These are phyloP conservation scores for Artemisia argyi DNA, from an alignment of 129 eudicot species.

Conservation along the genomic window DNA sequence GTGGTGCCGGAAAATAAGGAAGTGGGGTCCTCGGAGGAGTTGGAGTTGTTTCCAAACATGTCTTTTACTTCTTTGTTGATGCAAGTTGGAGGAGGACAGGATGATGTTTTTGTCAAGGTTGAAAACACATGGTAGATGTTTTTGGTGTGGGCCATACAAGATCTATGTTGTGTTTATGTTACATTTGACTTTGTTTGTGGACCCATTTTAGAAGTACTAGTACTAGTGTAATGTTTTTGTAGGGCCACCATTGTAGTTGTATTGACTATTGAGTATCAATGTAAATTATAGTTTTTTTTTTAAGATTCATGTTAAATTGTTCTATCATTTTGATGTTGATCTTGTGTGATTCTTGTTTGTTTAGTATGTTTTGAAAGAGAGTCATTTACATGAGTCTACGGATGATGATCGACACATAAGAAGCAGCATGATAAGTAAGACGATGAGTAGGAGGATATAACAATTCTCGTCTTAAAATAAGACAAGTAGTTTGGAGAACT, in stretches of 20 bases:
- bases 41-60: constrained; percentile 44
- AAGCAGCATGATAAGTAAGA: too few species aligned
- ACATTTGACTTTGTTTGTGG: constrained; percentile 23
- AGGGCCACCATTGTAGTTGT: constrained; percentile 18
- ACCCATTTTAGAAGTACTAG: constrained; percentile 15
- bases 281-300: constrained; percentile 12
- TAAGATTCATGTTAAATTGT: too few species aligned
- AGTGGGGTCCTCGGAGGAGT: constrained; percentile 32
- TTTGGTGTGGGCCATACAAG: constrained; percentile 17
- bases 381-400: too few species aligned
- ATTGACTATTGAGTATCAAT: too few species aligned
- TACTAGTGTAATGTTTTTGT: constrained; percentile 18
- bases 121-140: constrained; percentile 15
- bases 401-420: too few species aligned
- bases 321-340: background rate
- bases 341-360: constrained; percentile 5
- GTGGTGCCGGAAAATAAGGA: constrained; percentile 19
- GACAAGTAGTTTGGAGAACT: too few species aligned
- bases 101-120: constrained; percentile 21
- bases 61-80: constrained; percentile 51
- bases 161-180: background rate
- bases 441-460: too few species aligned
- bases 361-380: too few species aligned
- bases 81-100: constrained; percentile 33
- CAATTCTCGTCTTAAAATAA: too few species aligned